Percentiles rank a stretch among this genome's conserved stretches.
These are phyloP conservation scores for Naematelia aurantialba DNA, from an alignment of 768 basidiomycete genomes.

Conservation along the genomic window DNA sequence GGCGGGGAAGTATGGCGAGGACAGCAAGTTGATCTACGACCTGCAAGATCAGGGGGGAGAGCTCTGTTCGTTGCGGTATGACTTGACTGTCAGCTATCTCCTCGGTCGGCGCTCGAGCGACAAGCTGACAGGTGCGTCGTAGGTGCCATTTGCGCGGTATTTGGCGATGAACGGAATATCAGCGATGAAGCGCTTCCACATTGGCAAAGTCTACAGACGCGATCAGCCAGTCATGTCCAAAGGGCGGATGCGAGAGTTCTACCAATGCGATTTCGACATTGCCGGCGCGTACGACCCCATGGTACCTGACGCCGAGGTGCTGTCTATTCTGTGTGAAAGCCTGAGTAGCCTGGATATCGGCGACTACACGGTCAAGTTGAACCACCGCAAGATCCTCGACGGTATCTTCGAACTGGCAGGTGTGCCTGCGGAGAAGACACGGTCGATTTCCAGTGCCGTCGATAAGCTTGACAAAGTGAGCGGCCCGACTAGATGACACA, in stretches of 20 bases:
- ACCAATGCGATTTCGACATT: conserved; percentile 96
- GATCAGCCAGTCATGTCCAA: conserved; percentile 97
- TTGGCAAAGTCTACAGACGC: conserved; percentile 96
- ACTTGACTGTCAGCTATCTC: conserved; percentile 67
- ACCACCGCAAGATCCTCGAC: conserved; percentile 94
- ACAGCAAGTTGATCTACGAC: conserved; percentile 95
- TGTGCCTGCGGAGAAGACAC: conserved; percentile 81
- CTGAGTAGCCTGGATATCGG: conserved; percentile 80
- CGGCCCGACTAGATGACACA: conserved; percentile 4
- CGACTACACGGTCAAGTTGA: conserved; percentile 92
- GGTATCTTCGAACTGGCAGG: conserved; percentile 96
- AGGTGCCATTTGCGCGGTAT: conserved; percentile 86
- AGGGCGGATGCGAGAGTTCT: conserved; percentile 97
- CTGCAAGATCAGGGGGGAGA: conserved; percentile 97
- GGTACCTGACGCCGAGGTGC: conserved; percentile 92
- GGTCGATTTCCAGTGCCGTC: conserved; percentile 89
- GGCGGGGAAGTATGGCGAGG: conserved; percentile 92
- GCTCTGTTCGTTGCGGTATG: conserved; percentile 87
- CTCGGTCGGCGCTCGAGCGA: neutral
- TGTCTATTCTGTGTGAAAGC: conserved; percentile 76
- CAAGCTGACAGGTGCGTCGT: neutral
- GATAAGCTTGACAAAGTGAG: conserved; percentile 95
- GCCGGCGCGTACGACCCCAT: conserved; percentile 88
- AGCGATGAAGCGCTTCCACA: conserved; percentile 82
- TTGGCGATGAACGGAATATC: conserved; percentile 88